phyloP scores from a whole-genome alignment of 345 rosid genomes.

The Linum tenue region DNA sequence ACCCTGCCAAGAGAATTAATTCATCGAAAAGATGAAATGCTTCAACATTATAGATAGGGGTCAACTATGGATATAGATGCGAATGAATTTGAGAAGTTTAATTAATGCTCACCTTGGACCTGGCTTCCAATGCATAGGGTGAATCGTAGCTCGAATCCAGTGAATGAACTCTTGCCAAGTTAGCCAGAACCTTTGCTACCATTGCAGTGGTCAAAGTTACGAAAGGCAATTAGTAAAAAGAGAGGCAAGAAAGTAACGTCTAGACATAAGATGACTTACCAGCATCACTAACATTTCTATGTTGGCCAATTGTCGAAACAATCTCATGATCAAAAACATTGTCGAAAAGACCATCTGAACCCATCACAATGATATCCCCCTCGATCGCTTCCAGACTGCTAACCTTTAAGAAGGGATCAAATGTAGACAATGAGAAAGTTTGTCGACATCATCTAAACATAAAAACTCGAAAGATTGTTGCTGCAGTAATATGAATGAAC shows the following conservation, averaged over 20 bases:
- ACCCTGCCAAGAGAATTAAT: slow-evolving; percentile 36
- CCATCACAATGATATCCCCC: slow-evolving; percentile 69
- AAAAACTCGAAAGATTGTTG: background rate
- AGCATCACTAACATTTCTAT: slow-evolving; percentile 41
- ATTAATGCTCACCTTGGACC: slow-evolving; percentile 41
- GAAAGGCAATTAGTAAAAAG: too few species aligned
- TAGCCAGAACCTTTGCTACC: slow-evolving; percentile 78
- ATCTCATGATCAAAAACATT: slow-evolving; percentile 75
- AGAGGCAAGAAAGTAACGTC: too few species aligned
- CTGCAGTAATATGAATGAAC: slow-evolving; percentile 2
- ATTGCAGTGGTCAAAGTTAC: slow-evolving; percentile 12
- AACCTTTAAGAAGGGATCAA: slow-evolving; percentile 35
- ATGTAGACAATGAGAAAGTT: background rate
- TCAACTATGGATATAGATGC: background rate
- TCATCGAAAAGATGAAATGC: background rate
- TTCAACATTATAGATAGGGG: too few species aligned
- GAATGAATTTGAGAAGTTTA: background rate
- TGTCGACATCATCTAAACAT: background rate
- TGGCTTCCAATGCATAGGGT: slow-evolving; percentile 75
- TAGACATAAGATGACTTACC: slow-evolving; percentile 31
- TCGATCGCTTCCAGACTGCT: slow-evolving; percentile 47
- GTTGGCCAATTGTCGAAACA: slow-evolving; percentile 33
- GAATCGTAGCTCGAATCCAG: slow-evolving; percentile 62
- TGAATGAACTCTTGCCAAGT: slow-evolving; percentile 58
- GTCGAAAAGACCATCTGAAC: slow-evolving; percentile 89